phyloP scores from a whole-genome alignment of 768 basidiomycete genomes.

The Suillus plorans region DNA sequence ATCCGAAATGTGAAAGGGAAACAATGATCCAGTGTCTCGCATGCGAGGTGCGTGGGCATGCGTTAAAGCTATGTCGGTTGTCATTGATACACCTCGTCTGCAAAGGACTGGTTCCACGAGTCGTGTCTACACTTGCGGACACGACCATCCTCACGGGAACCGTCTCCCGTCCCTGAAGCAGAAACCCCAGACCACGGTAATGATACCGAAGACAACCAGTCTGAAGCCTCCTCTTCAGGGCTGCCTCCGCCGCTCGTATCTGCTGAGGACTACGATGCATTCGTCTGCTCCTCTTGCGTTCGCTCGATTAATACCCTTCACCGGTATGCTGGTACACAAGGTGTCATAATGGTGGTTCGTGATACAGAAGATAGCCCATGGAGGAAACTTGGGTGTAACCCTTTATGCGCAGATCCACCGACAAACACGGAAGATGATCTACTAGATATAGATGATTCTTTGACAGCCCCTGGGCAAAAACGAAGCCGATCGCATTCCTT shows the following conservation, averaged over 20 bases:
- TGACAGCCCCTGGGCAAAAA: conserved; percentile 40
- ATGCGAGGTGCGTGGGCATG: conserved; percentile 60
- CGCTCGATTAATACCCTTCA: conserved; percentile 48
- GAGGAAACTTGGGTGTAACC: conserved; percentile 44
- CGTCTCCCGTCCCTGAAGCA: conserved; percentile 28
- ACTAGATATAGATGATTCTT: conserved; percentile 26
- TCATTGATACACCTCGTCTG: conserved; percentile 6
- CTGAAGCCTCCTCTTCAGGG: conserved; percentile 61
- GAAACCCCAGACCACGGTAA: conserved; percentile 14
- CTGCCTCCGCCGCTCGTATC: conserved; percentile 69
- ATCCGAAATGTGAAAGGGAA: conserved; percentile 70
- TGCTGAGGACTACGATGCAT: conserved; percentile 69
- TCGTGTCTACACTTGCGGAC: conserved; percentile 82
- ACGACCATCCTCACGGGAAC: conserved; percentile 50
- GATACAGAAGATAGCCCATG: conserved; percentile 46
- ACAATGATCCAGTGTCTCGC: conserved; percentile 88
- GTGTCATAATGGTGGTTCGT: conserved; percentile 67
- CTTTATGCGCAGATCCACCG: conserved; percentile 5
- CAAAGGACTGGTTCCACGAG: conserved; percentile 89
- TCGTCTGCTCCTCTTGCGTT: conserved; percentile 76
- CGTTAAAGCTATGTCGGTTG: not conserved
- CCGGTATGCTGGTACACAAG: conserved; percentile 67
- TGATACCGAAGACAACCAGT: conserved; percentile 50
- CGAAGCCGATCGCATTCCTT: conserved; percentile 37
- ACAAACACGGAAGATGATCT: conserved; percentile 17